Evolutionary conservation across 129 eudicot species (phyloP).

Genomic region (Gnaphalium uliginosum): DNA sequence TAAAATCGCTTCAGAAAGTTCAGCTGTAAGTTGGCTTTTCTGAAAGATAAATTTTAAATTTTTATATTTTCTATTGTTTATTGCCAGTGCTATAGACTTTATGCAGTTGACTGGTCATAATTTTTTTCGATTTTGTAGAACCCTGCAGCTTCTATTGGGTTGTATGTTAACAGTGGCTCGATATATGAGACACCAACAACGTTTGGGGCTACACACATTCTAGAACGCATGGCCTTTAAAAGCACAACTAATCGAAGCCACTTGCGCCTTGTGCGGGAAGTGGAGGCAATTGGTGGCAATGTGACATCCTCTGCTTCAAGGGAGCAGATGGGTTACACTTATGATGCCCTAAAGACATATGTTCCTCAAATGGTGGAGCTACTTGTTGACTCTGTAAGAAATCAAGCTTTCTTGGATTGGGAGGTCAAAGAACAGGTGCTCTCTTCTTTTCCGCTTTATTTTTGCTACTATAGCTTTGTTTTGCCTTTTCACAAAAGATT

Average conservation of each 20-base stretch:
- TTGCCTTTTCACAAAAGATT: background rate
- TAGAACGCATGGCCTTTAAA: constrained; percentile 95
- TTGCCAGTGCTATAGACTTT: constrained; percentile 9
- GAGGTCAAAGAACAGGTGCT: constrained; percentile 85
- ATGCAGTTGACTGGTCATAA: constrained; percentile 9
- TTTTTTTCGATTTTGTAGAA: constrained; percentile 37
- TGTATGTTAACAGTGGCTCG: constrained; percentile 80
- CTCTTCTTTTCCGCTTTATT: constrained; percentile 1
- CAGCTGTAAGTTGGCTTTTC: constrained; percentile 54
- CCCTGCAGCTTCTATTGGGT: constrained; percentile 84
- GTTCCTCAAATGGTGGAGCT: constrained; percentile 92
- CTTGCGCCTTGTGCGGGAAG: constrained; percentile 82
- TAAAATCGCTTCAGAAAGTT: constrained; percentile 80
- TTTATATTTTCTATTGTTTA: background rate
- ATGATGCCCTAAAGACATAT: constrained; percentile 76
- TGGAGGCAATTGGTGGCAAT: constrained; percentile 92
- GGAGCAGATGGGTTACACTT: constrained; percentile 83
- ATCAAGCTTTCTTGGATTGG: constrained; percentile 90
- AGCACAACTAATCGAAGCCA: constrained; percentile 81
- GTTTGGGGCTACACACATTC: constrained; percentile 75
- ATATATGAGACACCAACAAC: constrained; percentile 69
- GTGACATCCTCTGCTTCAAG: constrained; percentile 74
- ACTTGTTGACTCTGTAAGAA: constrained; percentile 80
- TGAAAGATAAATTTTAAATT: background rate
- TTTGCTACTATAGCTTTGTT: background rate